A percentile compares a stretch with the other conserved stretches of the same genome.
These are phyloP conservation scores for Candida tropicalis DNA, from an alignment of 1,139 yeast genomes.

Conservation along the genomic window DNA sequence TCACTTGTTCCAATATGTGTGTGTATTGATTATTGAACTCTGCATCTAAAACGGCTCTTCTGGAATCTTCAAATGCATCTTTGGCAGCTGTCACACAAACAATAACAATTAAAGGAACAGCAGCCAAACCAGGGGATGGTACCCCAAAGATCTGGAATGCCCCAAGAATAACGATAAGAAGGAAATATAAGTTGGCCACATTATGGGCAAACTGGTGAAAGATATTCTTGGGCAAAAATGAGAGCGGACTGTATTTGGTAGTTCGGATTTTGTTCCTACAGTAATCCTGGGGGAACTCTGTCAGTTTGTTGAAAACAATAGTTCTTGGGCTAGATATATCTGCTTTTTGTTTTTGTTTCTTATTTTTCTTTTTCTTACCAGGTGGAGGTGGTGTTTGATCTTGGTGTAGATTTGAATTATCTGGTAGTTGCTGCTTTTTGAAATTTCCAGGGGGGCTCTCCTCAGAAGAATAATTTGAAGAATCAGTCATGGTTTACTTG, in stretches of 20 bases:
- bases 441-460: neutral
- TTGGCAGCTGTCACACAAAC: constrained; percentile 85
- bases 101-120: constrained; percentile 93
- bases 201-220: constrained; percentile 72
- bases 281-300: constrained; percentile 32
- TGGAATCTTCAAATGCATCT: constrained; percentile 93
- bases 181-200: constrained; percentile 87
- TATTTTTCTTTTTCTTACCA: too few relatives aligned
- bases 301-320: neutral
- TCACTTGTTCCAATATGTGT: constrained; percentile 54
- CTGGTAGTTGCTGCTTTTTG: constrained; percentile 1
- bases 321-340: neutral
- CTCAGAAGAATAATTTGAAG: constrained; percentile 1
- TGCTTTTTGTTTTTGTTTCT: neutral
- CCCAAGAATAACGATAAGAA: constrained; percentile 79
- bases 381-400: neutral
- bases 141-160: constrained; percentile 92
- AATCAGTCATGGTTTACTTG: neutral
- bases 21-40: constrained; percentile 88
- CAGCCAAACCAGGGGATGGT: constrained; percentile 82
- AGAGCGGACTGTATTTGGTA: constrained; percentile 88
- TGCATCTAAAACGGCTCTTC: constrained; percentile 76
- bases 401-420: neutral
- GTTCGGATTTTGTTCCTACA: constrained; percentile 94
- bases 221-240: constrained; percentile 86